Percentiles rank a stretch among this genome's conserved stretches.
Conservation (phyloP, 2,329 filamentous ascomycete genomes). For the Fusarium brevicatenulatum region DNA sequence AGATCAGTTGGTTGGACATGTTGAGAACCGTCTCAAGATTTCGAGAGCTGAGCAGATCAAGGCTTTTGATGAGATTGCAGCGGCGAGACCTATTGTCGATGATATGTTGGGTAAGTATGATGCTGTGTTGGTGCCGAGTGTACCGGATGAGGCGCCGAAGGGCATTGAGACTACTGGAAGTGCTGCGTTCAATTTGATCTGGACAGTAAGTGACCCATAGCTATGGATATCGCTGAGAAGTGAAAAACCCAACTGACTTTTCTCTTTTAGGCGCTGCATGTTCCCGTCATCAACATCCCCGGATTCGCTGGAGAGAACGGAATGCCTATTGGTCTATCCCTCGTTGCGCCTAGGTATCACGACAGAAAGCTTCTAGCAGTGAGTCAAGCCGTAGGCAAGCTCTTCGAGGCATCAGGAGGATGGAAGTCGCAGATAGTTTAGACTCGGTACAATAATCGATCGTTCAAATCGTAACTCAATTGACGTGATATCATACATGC, state of each 20-base stretch:
- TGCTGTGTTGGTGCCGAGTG: constrained; percentile 66
- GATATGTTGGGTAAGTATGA: constrained; percentile 58
- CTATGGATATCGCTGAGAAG: too few species aligned
- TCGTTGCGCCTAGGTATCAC: constrained; percentile 23
- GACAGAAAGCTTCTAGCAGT: constrained; percentile 27
- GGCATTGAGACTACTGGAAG: constrained; percentile 62
- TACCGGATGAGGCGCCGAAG: constrained; percentile 64
- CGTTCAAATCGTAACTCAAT: not conserved
- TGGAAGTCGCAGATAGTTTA: not conserved
- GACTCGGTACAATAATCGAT: not conserved
- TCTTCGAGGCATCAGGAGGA: not conserved
- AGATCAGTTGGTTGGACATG: constrained; percentile 55
- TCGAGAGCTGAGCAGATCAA: constrained; percentile 58
- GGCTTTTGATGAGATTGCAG: constrained; percentile 62
- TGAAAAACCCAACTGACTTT: too few species aligned
- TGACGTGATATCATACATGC: not conserved
- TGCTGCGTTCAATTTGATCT: constrained; percentile 59
- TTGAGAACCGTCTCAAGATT: constrained; percentile 56
- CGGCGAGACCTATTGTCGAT: constrained; percentile 62
- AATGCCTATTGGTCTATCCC: constrained; percentile 32
- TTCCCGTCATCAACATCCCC: constrained; percentile 29
- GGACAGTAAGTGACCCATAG: too few species aligned
- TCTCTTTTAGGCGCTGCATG: constrained; percentile 21
- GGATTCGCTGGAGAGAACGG: constrained; percentile 25
- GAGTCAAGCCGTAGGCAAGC: not conserved